These are phyloP conservation scores for Russula griseocarnosa DNA, from an alignment of 768 basidiomycete species.

Conservation along the genomic window DNA sequence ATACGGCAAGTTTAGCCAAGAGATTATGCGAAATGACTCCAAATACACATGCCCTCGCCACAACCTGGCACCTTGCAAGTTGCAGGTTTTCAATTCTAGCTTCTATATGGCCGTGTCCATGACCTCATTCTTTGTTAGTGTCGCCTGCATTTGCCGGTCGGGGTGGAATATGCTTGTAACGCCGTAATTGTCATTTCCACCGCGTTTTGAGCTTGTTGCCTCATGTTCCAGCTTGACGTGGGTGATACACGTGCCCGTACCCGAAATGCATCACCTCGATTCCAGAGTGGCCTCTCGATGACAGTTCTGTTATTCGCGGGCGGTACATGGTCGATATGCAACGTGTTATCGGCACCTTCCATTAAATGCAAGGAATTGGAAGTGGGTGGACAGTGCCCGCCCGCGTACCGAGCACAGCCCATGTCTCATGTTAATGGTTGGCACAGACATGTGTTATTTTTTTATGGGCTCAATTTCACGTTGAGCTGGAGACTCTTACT, in stretches of 20 bases:
- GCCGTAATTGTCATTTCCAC: not conserved
- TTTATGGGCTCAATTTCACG: not conserved
- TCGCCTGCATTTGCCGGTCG: conserved; percentile 3
- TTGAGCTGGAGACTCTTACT: not conserved
- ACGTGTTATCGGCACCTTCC: conserved; percentile 25
- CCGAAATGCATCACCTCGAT: conserved; percentile 36
- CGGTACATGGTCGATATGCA: conserved; percentile 38
- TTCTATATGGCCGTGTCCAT: not conserved
- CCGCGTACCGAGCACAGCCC: not conserved
- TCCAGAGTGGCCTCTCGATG: conserved; percentile 39
- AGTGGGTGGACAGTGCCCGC: not conserved
- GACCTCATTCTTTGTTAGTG: not conserved
- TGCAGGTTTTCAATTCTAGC: not conserved
- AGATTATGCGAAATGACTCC: not conserved
- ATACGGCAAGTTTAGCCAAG: not conserved
- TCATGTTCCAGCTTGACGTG: conserved; percentile 14
- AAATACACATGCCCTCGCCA: not conserved
- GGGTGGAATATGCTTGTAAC: not conserved
- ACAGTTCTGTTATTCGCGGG: conserved; percentile 45
- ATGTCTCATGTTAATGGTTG: conserved; percentile 3
- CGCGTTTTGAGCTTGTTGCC: conserved; percentile 7
- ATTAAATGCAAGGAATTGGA: not conserved
- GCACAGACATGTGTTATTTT: conserved; percentile 3
- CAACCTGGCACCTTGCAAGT: not conserved
- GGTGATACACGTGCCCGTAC: conserved; percentile 18